Base-by-base conservation (phyloP, 176 grass and related monocot genomes). In the Triticum turgidum region DNA sequence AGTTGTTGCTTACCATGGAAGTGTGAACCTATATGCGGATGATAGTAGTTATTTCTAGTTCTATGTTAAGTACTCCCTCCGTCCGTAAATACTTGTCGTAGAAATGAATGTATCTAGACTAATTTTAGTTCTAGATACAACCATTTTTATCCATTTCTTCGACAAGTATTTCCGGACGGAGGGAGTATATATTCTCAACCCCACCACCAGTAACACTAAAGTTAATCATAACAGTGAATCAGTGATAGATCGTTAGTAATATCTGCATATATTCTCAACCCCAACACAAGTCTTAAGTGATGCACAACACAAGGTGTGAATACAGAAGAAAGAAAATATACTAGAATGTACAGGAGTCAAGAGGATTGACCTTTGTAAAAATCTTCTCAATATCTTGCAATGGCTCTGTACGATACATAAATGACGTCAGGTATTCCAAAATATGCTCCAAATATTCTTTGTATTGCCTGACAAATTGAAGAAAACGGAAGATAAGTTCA, bases 381-480 rank as follows among this genome's bases (percentile, higher is more conserved):
- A 94, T 92, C 79, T 89, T 99, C 41, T 78, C 85, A 18, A 90
- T 76, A 73, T 99, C 97, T 88, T 96, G 90, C 82, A 99, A 89
- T 58, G 97, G 97, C 34, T 99, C 90, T 41, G 94, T 94, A 1
- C 73, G 94, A 68, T 89, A 88, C 14, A 96, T 38, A 92, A 94
- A 99, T 69, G 88, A 91, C 73, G 87, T 91, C 41, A 99, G 61
- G 83, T 94, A 99, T 67, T 96, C 94, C 78, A 96, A 77, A 87
- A 96, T 61, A 92, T 99, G 92, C 69, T 88, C 85, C 85, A 96
- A 80, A 30, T 99, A 99, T 84, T 94, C 94, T 89, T 27, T 91
- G 82, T 94, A 96, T 47, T 93, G 88, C 73, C 90, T 99, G 90
- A 29, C 69, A 88, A 79, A 72, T 56, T 34, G 35, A 86, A 84